Evolutionary conservation across 352 stramenopile genomes (phyloP).

Genomic region (Nothophytophthora sp.): DNA sequence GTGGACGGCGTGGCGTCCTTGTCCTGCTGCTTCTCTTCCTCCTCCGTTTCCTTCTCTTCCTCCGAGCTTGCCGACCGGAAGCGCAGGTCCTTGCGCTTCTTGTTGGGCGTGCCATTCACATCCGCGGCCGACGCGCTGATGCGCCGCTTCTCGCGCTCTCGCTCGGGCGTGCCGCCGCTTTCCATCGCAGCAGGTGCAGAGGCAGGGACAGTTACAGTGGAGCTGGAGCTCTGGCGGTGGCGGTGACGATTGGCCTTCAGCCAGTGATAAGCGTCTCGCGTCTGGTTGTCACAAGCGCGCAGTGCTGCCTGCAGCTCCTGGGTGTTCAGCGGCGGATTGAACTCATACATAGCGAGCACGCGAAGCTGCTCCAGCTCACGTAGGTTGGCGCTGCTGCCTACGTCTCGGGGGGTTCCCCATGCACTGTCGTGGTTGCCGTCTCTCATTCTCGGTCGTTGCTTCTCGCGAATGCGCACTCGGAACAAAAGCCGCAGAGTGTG

Average conservation of each 20-base stretch:
- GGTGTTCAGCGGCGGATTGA: slow-evolving; percentile 41
- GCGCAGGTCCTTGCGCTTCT: slow-evolving; percentile 27
- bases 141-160: slow-evolving; percentile 31
- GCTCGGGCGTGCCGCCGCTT: slow-evolving; percentile 10
- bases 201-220: slow-evolving; percentile 3
- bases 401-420: slow-evolving; percentile 14
- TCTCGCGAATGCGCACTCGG: too few species aligned
- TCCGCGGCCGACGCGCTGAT: slow-evolving; percentile 17
- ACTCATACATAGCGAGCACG: slow-evolving; percentile 65
- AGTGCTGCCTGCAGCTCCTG: slow-evolving; percentile 54
- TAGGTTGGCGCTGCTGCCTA: slow-evolving; percentile 31
- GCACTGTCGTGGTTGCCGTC: background rate
- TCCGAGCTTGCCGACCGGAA: slow-evolving; percentile 8
- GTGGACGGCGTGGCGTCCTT: slow-evolving; percentile 6
- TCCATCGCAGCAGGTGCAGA: slow-evolving; percentile 2
- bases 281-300: slow-evolving; percentile 40
- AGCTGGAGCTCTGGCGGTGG: background rate
- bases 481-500: too few species aligned
- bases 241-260: slow-evolving; percentile 41
- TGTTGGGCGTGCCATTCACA: slow-evolving; percentile 17
- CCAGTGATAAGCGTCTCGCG: slow-evolving; percentile 48
- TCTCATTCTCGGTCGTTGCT: background rate
- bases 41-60: slow-evolving; percentile 11
- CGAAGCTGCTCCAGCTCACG: slow-evolving; percentile 55
- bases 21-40: slow-evolving; percentile 1